Percentiles rank a stretch among this genome's conserved stretches.
Evolutionary conservation across 2,329 filamentous ascomycete species (phyloP).

Genomic region (Phialophora expanda): DNA sequence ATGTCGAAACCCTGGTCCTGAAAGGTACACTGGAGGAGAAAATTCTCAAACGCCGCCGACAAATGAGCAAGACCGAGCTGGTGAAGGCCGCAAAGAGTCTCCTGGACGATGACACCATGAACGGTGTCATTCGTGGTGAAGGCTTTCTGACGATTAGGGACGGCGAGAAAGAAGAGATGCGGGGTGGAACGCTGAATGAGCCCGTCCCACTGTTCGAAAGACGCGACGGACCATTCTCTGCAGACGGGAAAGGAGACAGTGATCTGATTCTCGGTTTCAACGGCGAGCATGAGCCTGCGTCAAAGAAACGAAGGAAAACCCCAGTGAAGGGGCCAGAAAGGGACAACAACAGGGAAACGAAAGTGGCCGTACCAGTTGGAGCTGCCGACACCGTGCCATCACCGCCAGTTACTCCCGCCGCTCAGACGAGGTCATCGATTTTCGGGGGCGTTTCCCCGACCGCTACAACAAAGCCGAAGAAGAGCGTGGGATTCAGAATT

Average conservation of each 20-base stretch:
- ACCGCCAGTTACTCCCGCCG: background rate
- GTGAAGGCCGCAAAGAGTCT: conserved; percentile 59
- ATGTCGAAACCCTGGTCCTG: conserved; percentile 84
- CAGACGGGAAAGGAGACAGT: conserved; percentile 8
- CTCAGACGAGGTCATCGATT: conserved; percentile 5
- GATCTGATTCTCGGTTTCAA: conserved; percentile 26
- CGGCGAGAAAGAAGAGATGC: conserved; percentile 40
- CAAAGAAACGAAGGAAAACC: conserved; percentile 20
- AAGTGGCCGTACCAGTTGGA: background rate
- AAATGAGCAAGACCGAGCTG: conserved; percentile 71
- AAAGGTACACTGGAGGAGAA: conserved; percentile 81
- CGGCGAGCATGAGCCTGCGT: conserved; percentile 4
- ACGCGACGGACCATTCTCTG: conserved; percentile 8
- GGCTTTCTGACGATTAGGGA: conserved; percentile 52
- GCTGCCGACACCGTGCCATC: background rate
- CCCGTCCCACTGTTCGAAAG: conserved; percentile 30
- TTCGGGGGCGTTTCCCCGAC: conserved; percentile 7
- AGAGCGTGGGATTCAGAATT: conserved; percentile 24
- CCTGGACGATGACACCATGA: conserved; percentile 64
- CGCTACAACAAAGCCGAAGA: conserved; percentile 20
- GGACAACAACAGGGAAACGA: background rate
- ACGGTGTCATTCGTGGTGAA: conserved; percentile 63
- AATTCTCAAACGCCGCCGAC: conserved; percentile 73
- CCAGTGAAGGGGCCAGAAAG: conserved; percentile 4
- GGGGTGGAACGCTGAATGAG: conserved; percentile 22